Evolutionary conservation across 129 eudicot genomes (phyloP).

Genomic region (Tagetes patula): DNA sequence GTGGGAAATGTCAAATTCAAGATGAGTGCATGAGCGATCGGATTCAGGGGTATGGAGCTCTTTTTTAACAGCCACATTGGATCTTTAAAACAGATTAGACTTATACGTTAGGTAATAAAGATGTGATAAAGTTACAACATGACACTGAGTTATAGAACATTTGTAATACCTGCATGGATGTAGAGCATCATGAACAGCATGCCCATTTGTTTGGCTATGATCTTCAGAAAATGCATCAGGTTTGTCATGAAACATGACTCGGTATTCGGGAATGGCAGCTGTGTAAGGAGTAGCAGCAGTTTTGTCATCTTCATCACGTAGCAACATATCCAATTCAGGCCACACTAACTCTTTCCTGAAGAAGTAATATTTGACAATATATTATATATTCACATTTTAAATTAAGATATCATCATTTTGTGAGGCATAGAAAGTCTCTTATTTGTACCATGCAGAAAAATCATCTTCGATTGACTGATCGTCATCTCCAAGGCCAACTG

Average conservation of each 20-base stretch:
- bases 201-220: constrained; percentile 62
- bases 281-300: constrained; percentile 82
- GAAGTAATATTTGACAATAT: constrained; percentile 17
- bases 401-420: background rate
- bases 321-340: constrained; percentile 90
- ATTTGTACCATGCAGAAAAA: constrained; percentile 77
- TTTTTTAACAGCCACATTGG: constrained; percentile 77
- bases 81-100: constrained; percentile 37
- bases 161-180: constrained; percentile 83
- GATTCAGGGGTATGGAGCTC: constrained; percentile 96
- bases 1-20: constrained; percentile 88
- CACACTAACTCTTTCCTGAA: constrained; percentile 84
- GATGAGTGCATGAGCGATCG: constrained; percentile 96
- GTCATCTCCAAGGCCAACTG: constrained; percentile 95
- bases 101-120: constrained; percentile 19
- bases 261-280: constrained; percentile 84
- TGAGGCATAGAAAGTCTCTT: background rate
- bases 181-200: constrained; percentile 75
- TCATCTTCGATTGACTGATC: constrained; percentile 98
- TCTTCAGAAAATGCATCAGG: constrained; percentile 33
- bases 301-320: constrained; percentile 72
- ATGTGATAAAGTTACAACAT: background rate
- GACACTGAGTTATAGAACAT: background rate
- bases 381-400: background rate
- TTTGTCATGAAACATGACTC: constrained; percentile 65